Evolutionary conservation across 768 basidiomycete species (phyloP), one percentile per base, ranked within the genome.

Genomic region (Pleurotus eryngii): DNA sequence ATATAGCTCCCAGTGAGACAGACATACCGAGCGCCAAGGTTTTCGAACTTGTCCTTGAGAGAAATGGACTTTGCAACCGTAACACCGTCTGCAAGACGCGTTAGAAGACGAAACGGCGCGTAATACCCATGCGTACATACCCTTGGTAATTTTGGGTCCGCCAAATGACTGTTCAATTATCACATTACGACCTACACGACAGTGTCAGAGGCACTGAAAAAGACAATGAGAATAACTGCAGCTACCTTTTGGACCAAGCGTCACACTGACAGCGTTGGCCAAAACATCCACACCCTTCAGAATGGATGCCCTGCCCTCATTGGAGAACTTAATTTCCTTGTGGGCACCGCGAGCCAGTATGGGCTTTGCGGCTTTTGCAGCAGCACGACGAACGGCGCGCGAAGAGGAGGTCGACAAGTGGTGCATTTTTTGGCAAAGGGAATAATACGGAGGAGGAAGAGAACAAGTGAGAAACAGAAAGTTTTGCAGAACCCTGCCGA

Each of bases 41-140:
- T 98, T 81, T 98, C 93, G 68, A 98, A 98, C 75, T 95, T 97
- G 85, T 98, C 94, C 76, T 98, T 87, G 65, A 98, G 83, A 4
- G 86, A 79, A 64, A 99, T 93, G 38, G 93, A 79, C 80, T 98
- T 99, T 58, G 96, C 96, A 39, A 98, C 96, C 24, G 95, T 96
- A 17, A 97, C 96, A 85, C 95, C 96, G 72, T 98, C 94, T 92
- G 54, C 5, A 57, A n/a, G 57, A 54, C 18, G 24, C 63, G 51
- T 59, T 53, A 61, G 48, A 49, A 22, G 35, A 18, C 20, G 22
- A 49, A 40, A 35, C 22, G 46, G 22, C 27, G 27, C 6, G 56
- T 8, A 46, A 40, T 48, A 38, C 27, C 49, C 35, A 64, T 22
- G 30, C 46, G 24, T 9, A 73, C 81, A 50, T 57, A 91, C 92